These are phyloP conservation scores for Talaromyces sp. DNA, from an alignment of 2,329 filamentous ascomycete species.

Conservation along the genomic window DNA sequence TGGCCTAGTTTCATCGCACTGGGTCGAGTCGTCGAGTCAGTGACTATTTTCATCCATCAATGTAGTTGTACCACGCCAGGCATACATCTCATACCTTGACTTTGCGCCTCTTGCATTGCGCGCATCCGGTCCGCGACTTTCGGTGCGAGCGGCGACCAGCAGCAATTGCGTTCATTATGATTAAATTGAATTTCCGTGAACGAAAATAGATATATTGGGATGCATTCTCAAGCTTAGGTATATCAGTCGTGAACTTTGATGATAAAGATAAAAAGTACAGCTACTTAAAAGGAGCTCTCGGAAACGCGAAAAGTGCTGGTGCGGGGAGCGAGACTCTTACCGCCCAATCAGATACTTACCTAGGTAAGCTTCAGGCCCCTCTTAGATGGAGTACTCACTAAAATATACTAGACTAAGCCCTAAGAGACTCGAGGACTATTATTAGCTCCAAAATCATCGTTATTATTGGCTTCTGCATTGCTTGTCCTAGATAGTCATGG, in stretches of 20 bases:
- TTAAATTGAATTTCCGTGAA: too few species aligned
- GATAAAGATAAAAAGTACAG: background rate
- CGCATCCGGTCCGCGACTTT: conserved; percentile 29
- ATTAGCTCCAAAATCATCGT: too few species aligned
- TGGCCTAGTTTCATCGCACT: conserved; percentile 30
- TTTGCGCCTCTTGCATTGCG: conserved; percentile 28
- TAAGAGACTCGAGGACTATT: background rate
- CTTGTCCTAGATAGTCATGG: too few species aligned
- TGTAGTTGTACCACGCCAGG: background rate
- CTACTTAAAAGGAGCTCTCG: background rate
- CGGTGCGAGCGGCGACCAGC: conserved; percentile 23
- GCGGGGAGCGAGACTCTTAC: background rate
- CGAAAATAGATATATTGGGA: background rate
- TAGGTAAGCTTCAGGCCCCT: background rate
- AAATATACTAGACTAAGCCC: background rate
- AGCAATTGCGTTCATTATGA: background rate
- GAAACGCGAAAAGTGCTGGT: background rate
- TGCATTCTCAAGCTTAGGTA: background rate
- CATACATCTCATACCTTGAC: conserved; percentile 24
- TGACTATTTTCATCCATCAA: background rate
- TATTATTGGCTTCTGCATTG: too few species aligned
- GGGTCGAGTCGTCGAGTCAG: background rate
- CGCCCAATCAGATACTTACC: background rate
- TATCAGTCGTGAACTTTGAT: background rate
- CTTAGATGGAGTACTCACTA: background rate